phyloP scores from a whole-genome alignment of 345 rosid species.

The Gossypium sturtianum region DNA sequence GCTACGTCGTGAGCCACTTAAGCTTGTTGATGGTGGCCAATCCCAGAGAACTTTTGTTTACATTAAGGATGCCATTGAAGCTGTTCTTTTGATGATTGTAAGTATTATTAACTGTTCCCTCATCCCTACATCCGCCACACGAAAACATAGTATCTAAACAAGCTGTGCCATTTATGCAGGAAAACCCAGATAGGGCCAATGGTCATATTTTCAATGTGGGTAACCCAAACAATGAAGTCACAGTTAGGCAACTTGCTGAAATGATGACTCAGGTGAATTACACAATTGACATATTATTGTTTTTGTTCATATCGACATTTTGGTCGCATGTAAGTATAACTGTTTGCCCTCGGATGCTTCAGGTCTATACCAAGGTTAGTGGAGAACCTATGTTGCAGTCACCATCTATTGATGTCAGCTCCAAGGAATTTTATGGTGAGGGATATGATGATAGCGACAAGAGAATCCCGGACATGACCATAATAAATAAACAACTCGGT shows the following conservation, averaged over 20 bases:
- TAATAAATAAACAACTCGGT: slow-evolving; percentile 88
- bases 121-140: not conserved
- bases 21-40: slow-evolving; percentile 97
- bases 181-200: slow-evolving; percentile 89
- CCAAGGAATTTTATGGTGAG: slow-evolving; percentile 85
- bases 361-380: slow-evolving; percentile 77
- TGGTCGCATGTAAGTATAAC: not conserved
- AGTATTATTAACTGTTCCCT: slow-evolving; percentile 16
- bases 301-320: not conserved
- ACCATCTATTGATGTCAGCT: slow-evolving; percentile 79
- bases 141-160: not conserved
- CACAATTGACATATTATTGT: not conserved
- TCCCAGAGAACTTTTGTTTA: slow-evolving; percentile 90
- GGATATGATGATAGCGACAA: slow-evolving; percentile 96
- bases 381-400: slow-evolving; percentile 53
- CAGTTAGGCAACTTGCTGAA: slow-evolving; percentile 93
- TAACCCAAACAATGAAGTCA: slow-evolving; percentile 95
- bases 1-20: slow-evolving; percentile 71
- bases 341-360: not conserved
- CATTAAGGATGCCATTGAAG: slow-evolving; percentile 95
- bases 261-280: slow-evolving; percentile 83
- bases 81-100: slow-evolving; percentile 88
- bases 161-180: slow-evolving; percentile 32
- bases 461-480: slow-evolving; percentile 98
- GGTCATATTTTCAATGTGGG: slow-evolving; percentile 95